Evolutionary conservation across 345 rosid genomes (phyloP), one percentile per base, ranked within the genome.

Genomic region (Excoecaria cochinchinensis): DNA sequence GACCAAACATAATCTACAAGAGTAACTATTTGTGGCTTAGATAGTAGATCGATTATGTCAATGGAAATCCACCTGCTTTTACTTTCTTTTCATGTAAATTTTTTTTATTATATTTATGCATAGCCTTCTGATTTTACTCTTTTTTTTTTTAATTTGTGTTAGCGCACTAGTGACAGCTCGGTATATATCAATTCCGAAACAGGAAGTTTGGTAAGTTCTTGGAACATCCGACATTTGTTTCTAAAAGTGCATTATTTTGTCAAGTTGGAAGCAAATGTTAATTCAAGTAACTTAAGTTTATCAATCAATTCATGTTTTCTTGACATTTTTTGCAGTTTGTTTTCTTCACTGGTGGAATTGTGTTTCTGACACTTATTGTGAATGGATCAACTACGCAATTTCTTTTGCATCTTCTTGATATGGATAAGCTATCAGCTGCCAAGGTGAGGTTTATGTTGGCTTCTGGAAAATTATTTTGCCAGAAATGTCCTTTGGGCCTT

Each of bases 301-400:
- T 61, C 46, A 52, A 55, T 64, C 70, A 52, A 61, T 73, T 70
- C 31, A 60, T 72, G 50, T 52, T 53, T 56, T 79, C 55, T 59
- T 72, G 44, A 24, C 38, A 15, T 47, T 13, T 51, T 75, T 75
- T 74, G 72, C 89, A 95, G 99, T 95, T 93, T 81, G 86, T 91
- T 69, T 95, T 93, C 89, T 89, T 91, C 90, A 95, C 98, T 46
- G 98, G 98, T 53, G 98, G 99, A 78, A 93, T 95, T 68, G 99
- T 95, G 71, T 90, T 95, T 86, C 84, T 95, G 81, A 95, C 99
- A 1, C 92, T 95, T 36, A 85, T 88, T 68, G 69, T 95, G 71
- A 95, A 95, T 83, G 99, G 99, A 74, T 91, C 99, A 75, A 91
- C 96, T 71, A 90, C 98, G 8, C 98, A 93, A 68, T 91, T 89